Evolutionary conservation across 305 asterid genomes (phyloP), one percentile per base, ranked within the genome.

Genomic region (Solanum aculeatissimum): DNA sequence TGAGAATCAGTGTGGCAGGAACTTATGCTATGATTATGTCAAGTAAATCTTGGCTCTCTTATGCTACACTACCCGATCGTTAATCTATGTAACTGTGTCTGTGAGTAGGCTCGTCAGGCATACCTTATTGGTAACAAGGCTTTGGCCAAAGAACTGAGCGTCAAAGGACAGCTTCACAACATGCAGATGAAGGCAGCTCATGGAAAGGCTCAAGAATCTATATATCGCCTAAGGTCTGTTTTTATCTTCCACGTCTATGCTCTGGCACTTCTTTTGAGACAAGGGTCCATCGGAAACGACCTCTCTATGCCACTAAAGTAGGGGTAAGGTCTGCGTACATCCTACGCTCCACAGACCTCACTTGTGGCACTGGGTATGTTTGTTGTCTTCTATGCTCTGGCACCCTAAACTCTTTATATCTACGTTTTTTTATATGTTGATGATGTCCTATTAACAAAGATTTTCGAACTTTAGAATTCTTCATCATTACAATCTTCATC

Each of bases 71-170:
- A 77, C 65, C 25, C 9, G 47, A 77, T 77, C 65, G 29, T 77
- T 77, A 77, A 77, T 51, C 27, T 51, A 9, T 77, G 65, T 29
- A 77, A 77, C 18, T 77, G 63, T 78, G 83, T 84, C 57, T 55
- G 87, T 83, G 90, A 77, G 83, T 86, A 96, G 99, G 99, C 97
- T 75, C 93, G 95, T 6, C 98, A 95, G 88, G 99, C 99, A 11
- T 91, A 91, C 91, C 91, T 93, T 63, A 80, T 86, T 63, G 99
- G 99, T 35, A 95, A 96, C 94, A 95, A 93, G 91, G 97, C 95
- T 84, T 90, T 96, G 82, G 97, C 98, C 78, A 93, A 94, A 91
- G 99, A 96, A 91, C 88, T 94, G 92, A 96, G 98, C 90, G 89
- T 91, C 75, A 93, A 92, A 84, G 98, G 98, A 85, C 98, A 96